Percentiles rank a stretch among this genome's conserved stretches.
Evolutionary conservation across 352 stramenopile genomes (phyloP).

Genomic region (Phytophthora fragariae): DNA sequence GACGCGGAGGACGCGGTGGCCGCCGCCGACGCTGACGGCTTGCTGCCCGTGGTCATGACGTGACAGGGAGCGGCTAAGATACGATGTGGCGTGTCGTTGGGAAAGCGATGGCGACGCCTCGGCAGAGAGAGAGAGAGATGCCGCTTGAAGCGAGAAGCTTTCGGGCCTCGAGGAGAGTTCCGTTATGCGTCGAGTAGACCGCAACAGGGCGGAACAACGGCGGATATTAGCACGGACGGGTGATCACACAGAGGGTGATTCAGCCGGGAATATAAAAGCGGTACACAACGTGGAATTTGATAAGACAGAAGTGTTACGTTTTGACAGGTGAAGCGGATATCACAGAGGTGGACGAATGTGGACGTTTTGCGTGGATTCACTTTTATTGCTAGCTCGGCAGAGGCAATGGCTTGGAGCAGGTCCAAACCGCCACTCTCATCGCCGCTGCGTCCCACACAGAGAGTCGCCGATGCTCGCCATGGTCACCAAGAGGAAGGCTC

Average conservation of each 20-base stretch:
- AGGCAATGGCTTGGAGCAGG: constrained; percentile 3
- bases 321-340: constrained; percentile 1
- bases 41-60: constrained; percentile 48
- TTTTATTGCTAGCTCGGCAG: constrained; percentile 5
- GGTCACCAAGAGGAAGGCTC: constrained; percentile 27
- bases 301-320: neutral
- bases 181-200: constrained; percentile 15
- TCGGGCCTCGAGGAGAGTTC: constrained; percentile 20
- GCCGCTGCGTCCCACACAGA: neutral
- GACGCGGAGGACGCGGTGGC: constrained; percentile 14
- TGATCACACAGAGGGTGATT: constrained; percentile 10
- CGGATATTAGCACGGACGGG: constrained; percentile 1
- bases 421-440: constrained; percentile 8
- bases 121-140: constrained; percentile 27
- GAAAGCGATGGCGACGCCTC: constrained; percentile 27
- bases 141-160: constrained; percentile 33
- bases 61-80: constrained; percentile 13
- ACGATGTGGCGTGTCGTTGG: constrained; percentile 1
- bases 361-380: constrained; percentile 6
- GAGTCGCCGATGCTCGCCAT: constrained; percentile 1
- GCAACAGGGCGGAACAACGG: constrained; percentile 29
- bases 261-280: neutral
- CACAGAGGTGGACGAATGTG: constrained; percentile 14
- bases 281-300: neutral
- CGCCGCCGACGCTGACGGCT: constrained; percentile 16